phyloP scores from a whole-genome alignment of 108 stramenopile genomes.

The Nitzschia inconspicua region DNA sequence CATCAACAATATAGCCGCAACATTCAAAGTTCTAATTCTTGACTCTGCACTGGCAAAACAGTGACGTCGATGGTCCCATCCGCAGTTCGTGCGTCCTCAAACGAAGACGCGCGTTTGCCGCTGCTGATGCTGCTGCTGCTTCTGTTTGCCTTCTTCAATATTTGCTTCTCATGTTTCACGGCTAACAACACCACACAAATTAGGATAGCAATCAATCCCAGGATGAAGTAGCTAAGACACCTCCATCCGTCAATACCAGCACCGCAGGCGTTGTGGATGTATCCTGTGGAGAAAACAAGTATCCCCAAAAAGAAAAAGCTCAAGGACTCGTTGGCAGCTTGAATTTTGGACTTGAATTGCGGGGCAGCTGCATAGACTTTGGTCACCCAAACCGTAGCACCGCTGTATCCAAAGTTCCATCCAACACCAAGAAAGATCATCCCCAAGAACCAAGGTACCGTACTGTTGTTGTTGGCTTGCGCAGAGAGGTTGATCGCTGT shows the following conservation, averaged over 20 bases:
- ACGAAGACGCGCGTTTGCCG: background rate
- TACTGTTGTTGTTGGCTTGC: constrained; percentile 1
- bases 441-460: constrained; percentile 23
- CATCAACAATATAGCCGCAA: too few species aligned
- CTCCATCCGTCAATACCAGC: constrained; percentile 37
- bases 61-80: too few species aligned
- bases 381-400: constrained; percentile 31
- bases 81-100: too few species aligned
- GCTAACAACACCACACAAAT: background rate
- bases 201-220: constrained; percentile 26
- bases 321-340: constrained; percentile 41
- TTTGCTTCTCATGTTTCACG: too few species aligned
- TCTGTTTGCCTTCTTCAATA: too few species aligned
- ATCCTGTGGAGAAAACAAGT: constrained; percentile 29
- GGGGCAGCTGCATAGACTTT: constrained; percentile 10
- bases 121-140: background rate
- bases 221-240: constrained; percentile 22
- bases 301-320: constrained; percentile 40
- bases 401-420: constrained; percentile 46
- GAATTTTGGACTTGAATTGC: constrained; percentile 28
- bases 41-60: too few species aligned
- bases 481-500: background rate
- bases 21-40: too few species aligned
- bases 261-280: constrained; percentile 41
- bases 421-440: constrained; percentile 36